These are phyloP conservation scores for Auricularia heimuer DNA, from an alignment of 768 basidiomycete species.

Conservation along the genomic window DNA sequence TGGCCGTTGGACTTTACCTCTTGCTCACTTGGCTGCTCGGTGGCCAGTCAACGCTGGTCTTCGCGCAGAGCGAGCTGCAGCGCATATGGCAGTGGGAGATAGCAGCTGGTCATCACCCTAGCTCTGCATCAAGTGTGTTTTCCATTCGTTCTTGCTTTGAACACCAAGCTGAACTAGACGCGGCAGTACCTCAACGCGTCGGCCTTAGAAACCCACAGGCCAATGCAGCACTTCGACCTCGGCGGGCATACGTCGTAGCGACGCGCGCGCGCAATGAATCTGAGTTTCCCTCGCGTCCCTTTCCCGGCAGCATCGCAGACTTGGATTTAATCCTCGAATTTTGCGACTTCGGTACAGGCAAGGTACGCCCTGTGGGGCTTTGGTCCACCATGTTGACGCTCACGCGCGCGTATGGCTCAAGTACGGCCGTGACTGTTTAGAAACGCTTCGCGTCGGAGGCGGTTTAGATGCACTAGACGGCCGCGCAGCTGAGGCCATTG, in stretches of 20 bases:
- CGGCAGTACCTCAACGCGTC: background rate
- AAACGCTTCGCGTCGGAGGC: constrained; percentile 33
- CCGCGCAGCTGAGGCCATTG: background rate
- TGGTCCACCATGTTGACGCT: background rate
- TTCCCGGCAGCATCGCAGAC: constrained; percentile 28
- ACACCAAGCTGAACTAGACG: background rate
- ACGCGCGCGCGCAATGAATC: constrained; percentile 20
- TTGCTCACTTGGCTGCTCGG: background rate
- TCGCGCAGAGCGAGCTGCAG: constrained; percentile 21
- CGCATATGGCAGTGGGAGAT: constrained; percentile 40
- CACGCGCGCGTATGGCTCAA: background rate
- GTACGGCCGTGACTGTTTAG: constrained; percentile 38
- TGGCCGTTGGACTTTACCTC: background rate
- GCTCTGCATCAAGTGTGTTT: constrained; percentile 20
- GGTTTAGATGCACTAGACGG: constrained; percentile 26
- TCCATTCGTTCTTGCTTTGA: background rate
- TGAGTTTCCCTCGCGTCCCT: constrained; percentile 30
- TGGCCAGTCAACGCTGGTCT: constrained; percentile 10
- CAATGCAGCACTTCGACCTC: constrained; percentile 22
- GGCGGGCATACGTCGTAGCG: constrained; percentile 3
- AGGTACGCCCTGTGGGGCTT: constrained; percentile 10
- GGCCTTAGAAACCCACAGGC: constrained; percentile 15
- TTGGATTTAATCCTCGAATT: constrained; percentile 32
- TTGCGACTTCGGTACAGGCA: constrained; percentile 15
- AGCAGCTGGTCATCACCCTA: constrained; percentile 34